Conservation (phyloP, 129 eudicot genomes). For the Gnaphalium uliginosum region DNA sequence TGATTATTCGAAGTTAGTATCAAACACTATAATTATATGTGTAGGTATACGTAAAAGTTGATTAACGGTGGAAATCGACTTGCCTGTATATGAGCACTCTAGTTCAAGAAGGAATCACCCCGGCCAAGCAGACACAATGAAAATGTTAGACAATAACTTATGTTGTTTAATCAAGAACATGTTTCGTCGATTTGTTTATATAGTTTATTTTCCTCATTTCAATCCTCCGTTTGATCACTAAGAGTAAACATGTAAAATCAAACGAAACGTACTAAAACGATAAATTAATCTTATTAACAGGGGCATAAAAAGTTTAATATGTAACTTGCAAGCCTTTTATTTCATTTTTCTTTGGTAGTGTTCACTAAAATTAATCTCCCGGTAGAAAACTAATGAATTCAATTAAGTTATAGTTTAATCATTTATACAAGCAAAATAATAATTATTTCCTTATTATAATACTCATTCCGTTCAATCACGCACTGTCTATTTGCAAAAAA, state of each 20-base stretch:
- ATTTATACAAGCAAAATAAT: too few relatives aligned
- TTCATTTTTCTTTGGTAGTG: too few relatives aligned
- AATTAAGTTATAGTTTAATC: too few relatives aligned
- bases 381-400: too few relatives aligned
- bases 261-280: neutral
- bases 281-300: too few relatives aligned
- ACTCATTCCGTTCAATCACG: too few relatives aligned
- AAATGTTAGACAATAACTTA: neutral
- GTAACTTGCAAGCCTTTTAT: too few relatives aligned
- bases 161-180: neutral
- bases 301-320: too few relatives aligned
- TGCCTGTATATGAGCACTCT: constrained; percentile 87
- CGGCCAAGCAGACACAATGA: neutral
- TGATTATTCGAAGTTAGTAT: constrained; percentile 1
- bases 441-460: too few relatives aligned
- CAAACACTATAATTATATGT: neutral
- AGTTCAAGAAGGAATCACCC: constrained; percentile 7
- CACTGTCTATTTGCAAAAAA: too few relatives aligned
- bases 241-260: neutral
- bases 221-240: neutral
- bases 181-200: neutral
- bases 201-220: neutral
- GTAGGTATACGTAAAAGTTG: neutral
- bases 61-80: constrained; percentile 1
- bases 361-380: too few relatives aligned